Evolutionary conservation across 2,329 filamentous ascomycete species (phyloP).

Genomic region (Colletotrichum sp.): DNA sequence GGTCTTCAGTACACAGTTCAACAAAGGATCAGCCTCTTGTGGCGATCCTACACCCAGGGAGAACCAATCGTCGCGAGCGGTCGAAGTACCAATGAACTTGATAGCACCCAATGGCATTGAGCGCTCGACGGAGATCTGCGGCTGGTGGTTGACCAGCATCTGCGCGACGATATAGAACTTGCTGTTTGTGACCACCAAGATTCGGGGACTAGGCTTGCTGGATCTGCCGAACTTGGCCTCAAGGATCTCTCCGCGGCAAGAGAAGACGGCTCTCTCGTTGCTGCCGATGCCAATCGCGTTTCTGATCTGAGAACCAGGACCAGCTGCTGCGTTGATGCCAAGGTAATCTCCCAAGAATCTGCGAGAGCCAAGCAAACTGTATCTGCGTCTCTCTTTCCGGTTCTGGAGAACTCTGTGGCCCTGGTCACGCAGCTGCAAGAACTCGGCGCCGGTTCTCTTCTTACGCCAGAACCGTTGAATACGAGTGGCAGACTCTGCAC

Average conservation of each 20-base stretch:
- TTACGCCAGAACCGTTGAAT: constrained; percentile 97
- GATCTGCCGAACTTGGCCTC: constrained; percentile 96
- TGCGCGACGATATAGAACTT: constrained; percentile 92
- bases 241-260: constrained; percentile 86
- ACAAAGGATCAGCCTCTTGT: constrained; percentile 89
- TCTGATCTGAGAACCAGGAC: constrained; percentile 82
- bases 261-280: constrained; percentile 83
- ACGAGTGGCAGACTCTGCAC: constrained; percentile 88
- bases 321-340: constrained; percentile 80
- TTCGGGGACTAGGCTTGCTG: constrained; percentile 88
- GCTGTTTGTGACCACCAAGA: constrained; percentile 81
- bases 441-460: constrained; percentile 88
- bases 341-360: constrained; percentile 96
- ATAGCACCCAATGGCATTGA: constrained; percentile 85
- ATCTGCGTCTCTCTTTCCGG: constrained; percentile 89
- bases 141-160: constrained; percentile 79
- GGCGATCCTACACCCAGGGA: constrained; percentile 87
- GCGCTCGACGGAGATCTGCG: constrained; percentile 81
- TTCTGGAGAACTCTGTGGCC: constrained; percentile 83
- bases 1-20: constrained; percentile 95
- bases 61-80: constrained; percentile 94
- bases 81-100: constrained; percentile 84
- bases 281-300: constrained; percentile 72
- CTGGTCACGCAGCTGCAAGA: constrained; percentile 84
- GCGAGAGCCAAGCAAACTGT: constrained; percentile 88